Evolutionary conservation across 257 asterid genomes (phyloP).

Genomic region (Solanum neorickii): DNA sequence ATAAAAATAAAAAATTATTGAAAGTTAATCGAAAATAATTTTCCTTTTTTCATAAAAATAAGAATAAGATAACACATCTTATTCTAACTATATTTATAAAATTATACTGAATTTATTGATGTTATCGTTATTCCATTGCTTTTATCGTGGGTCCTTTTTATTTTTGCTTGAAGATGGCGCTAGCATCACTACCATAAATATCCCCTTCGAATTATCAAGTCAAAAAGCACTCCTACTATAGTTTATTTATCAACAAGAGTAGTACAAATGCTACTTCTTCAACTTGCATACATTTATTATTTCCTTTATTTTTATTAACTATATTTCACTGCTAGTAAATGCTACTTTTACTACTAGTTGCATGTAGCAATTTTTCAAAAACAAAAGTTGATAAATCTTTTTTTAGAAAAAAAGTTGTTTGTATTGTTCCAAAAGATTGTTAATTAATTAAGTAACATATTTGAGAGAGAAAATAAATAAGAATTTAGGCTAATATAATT

Average conservation of each 20-base stretch:
- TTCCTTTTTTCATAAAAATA: no score
- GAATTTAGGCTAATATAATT: neutral
- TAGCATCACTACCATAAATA: slow-evolving; percentile 19
- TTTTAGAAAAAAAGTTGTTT: neutral
- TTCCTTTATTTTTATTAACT: neutral
- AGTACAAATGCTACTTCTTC: neutral
- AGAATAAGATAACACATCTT: neutral
- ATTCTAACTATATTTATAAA: no score
- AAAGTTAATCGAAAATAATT: no score
- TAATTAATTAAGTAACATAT: neutral
- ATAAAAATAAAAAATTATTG: neutral
- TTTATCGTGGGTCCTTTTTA: slow-evolving; percentile 13
- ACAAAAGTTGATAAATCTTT: neutral
- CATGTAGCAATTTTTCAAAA: neutral
- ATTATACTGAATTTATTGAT: no score
- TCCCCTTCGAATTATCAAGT: neutral
- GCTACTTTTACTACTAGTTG: neutral
- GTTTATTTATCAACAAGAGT: neutral
- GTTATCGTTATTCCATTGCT: neutral
- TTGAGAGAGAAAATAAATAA: neutral
- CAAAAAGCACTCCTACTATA: neutral
- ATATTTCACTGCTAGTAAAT: neutral
- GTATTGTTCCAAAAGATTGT: neutral
- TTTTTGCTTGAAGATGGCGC: slow-evolving; percentile 17
- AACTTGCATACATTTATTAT: neutral